phyloP scores from a whole-genome alignment of 2,329 filamentous ascomycete species.

The Penicillium sp. region DNA sequence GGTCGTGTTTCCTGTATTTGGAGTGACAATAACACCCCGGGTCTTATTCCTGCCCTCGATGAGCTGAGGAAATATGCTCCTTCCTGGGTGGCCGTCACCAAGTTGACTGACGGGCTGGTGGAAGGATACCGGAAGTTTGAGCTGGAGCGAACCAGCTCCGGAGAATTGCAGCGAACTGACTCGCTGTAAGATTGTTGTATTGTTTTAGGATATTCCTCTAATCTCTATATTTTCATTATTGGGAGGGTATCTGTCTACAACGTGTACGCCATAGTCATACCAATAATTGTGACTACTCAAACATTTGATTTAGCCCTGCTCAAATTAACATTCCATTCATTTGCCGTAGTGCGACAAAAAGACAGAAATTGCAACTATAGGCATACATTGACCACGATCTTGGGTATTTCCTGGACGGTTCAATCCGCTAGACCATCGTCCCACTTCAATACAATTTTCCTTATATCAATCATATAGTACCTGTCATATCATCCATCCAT shows the following conservation, averaged over 20 bases:
- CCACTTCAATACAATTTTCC: not conserved
- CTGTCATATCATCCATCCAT: not conserved
- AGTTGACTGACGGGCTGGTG: constrained; percentile 74
- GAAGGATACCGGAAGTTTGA: constrained; percentile 73
- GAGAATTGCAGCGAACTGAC: not conserved
- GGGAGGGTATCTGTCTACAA: not conserved
- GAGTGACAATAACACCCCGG: constrained; percentile 76
- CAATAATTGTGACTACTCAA: not conserved
- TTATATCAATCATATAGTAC: not conserved
- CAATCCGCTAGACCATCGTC: not conserved
- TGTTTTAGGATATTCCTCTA: not conserved
- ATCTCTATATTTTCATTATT: not conserved
- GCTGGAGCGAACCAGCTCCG: constrained; percentile 29
- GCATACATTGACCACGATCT: too few species aligned
- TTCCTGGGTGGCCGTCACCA: constrained; percentile 75
- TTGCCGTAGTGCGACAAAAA: not conserved
- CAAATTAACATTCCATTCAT: not conserved
- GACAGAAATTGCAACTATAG: too few species aligned
- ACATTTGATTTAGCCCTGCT: not conserved
- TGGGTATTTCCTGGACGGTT: too few species aligned
- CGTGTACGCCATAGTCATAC: not conserved
- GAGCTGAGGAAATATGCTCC: constrained; percentile 77
- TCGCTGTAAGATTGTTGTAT: not conserved
- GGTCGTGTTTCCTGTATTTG: constrained; percentile 77
- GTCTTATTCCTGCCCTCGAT: constrained; percentile 77